Evolutionary conservation across 139 green algal species (phyloP).

Genomic region (Chlorella sp.): DNA sequence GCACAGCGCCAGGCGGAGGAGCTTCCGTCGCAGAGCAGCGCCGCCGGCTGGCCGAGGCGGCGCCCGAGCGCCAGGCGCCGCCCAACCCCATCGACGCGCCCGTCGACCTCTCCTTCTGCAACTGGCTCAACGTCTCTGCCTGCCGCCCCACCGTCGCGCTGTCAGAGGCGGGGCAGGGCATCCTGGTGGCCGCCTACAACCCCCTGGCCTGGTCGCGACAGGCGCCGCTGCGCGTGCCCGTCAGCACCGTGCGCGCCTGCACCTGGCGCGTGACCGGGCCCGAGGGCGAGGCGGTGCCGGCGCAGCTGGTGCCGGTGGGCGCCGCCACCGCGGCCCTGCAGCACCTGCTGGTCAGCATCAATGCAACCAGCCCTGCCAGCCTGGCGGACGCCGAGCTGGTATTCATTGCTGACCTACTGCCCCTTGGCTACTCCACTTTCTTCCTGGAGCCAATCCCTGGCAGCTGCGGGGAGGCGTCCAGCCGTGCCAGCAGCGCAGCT

Average conservation of each 20-base stretch:
- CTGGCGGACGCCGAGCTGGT: constrained; percentile 44
- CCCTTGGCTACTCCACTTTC: constrained; percentile 58
- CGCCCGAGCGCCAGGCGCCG: background rate
- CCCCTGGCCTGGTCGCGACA: constrained; percentile 63
- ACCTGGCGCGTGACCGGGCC: constrained; percentile 43
- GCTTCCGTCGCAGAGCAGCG: background rate
- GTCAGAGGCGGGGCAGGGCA: constrained; percentile 12
- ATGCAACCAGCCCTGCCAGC: constrained; percentile 8
- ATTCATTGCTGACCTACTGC: constrained; percentile 53
- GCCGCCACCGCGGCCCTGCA: constrained; percentile 47
- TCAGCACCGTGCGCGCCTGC: constrained; percentile 25
- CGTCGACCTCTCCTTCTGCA: constrained; percentile 45
- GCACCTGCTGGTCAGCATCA: constrained; percentile 21
- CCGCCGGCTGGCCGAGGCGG: background rate
- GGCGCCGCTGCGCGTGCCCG: constrained; percentile 63
- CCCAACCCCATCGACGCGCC: constrained; percentile 5
- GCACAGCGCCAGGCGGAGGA: background rate
- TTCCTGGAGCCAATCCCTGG: constrained; percentile 6
- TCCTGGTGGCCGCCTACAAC: constrained; percentile 82
- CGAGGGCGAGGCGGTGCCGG: constrained; percentile 31
- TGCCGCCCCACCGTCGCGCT: constrained; percentile 55
- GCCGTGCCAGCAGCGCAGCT: background rate
- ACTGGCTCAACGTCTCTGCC: constrained; percentile 61
- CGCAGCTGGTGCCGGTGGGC: constrained; percentile 48
- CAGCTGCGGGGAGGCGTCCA: background rate